Evolutionary conservation across 176 grass and related monocot species (phyloP).

Genomic region (Miscanthus lutarioriparius): DNA sequence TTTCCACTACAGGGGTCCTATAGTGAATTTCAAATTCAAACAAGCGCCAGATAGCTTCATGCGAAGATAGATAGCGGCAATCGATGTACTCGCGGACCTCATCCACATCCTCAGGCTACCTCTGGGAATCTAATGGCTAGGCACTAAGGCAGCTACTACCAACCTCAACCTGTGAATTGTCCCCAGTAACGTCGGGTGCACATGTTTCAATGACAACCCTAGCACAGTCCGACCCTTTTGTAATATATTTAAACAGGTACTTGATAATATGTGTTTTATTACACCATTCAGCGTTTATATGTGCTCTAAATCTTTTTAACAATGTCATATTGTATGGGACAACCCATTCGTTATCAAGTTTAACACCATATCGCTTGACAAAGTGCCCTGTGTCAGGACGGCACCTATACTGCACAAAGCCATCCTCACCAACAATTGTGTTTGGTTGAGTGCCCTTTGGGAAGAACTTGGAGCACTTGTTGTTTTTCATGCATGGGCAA

Average conservation of each 20-base stretch:
- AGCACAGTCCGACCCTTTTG: background rate
- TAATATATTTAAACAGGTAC: constrained; percentile 27
- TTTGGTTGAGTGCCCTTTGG: background rate
- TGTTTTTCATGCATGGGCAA: background rate
- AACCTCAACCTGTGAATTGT: no score
- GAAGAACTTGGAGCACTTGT: background rate
- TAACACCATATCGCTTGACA: background rate
- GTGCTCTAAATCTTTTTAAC: background rate
- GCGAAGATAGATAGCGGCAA: background rate
- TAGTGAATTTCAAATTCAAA: constrained; percentile 35
- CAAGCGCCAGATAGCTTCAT: background rate
- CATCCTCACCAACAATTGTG: constrained; percentile 16
- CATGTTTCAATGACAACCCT: background rate
- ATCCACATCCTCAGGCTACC: background rate
- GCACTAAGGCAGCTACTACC: no score
- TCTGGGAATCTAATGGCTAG: background rate
- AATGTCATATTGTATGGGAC: background rate
- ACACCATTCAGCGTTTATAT: background rate
- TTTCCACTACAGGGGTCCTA: constrained; percentile 23
- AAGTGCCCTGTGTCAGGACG: background rate
- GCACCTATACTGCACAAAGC: background rate
- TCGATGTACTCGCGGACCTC: background rate
- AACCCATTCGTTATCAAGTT: background rate
- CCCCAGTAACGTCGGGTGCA: no score
- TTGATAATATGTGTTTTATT: constrained; percentile 10